Conservation (phyloP, 768 basidiomycete genomes). For the Melanogaster broomeanus region DNA sequence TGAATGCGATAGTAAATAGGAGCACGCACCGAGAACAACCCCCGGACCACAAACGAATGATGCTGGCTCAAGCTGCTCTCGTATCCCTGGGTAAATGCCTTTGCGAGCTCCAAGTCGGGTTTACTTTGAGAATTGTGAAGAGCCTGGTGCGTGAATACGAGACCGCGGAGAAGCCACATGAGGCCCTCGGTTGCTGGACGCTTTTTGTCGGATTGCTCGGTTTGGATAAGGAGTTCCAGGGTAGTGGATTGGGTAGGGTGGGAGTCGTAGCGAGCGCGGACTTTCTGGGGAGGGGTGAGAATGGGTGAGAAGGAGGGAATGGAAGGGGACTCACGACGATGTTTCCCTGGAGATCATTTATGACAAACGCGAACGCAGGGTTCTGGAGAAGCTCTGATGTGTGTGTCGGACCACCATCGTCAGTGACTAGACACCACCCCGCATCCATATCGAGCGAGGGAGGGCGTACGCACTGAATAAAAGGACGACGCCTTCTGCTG, state of each 20-base stretch:
- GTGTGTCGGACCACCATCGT: not conserved
- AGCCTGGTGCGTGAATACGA: conserved; percentile 85
- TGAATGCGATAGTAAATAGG: not conserved
- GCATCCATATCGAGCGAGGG: not conserved
- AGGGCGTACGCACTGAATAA: conserved; percentile 71
- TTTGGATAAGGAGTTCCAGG: conserved; percentile 79
- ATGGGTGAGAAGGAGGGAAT: not conserved
- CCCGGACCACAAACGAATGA: conserved; percentile 76
- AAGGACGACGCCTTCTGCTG: conserved; percentile 82
- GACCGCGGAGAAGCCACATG: conserved; percentile 91
- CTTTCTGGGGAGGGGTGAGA: conserved; percentile 66
- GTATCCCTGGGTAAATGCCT: conserved; percentile 81
- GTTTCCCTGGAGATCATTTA: conserved; percentile 88
- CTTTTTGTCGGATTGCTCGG: conserved; percentile 88
- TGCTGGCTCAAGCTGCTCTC: conserved; percentile 78
- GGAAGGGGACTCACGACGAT: conserved; percentile 61
- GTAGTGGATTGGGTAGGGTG: conserved; percentile 67
- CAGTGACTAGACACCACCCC: not conserved
- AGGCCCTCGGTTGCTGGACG: conserved; percentile 87
- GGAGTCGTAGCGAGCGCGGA: conserved; percentile 75
- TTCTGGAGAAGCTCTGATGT: conserved; percentile 25
- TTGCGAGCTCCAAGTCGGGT: conserved; percentile 52
- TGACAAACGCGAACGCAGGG: conserved; percentile 76
- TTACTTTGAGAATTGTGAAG: conserved; percentile 73
- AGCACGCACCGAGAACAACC: conserved; percentile 54